Base-by-base conservation (phyloP, 2,329 filamentous ascomycete genomes). In the Aureobasidium zeae region DNA sequence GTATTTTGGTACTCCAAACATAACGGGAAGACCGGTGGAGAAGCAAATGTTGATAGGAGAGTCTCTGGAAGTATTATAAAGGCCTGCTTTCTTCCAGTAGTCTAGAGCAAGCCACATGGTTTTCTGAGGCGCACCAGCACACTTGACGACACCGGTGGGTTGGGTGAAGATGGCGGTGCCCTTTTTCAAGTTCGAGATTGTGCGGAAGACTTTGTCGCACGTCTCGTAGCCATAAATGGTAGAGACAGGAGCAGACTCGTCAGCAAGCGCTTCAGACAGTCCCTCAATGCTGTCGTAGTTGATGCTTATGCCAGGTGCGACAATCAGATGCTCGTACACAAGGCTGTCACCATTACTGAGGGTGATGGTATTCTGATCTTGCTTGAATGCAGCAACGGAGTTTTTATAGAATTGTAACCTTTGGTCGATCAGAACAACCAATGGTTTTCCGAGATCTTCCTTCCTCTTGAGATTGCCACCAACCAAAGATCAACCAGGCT, bases 401-500 rank as follows among this genome's bases (percentile, higher is more conserved):
- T 71, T 60, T 46, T 69, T 66, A 64, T 82, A 82, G 52, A 79
- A 70, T 53, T 73, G 73, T 48, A 83, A 59, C 53, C 77, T 77
- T n/a, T 72, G 58, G 51, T 80, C 70, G 5, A 82, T 59, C 37
- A 82, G 56, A 36, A 61, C 62, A 4, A 63, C 53, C 28, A 81
- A 55, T 1, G 71, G 71, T 45, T 63, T 60, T 34, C 70, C 69
- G 44, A 82, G 61, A 16, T 79, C 70, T 49, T 79, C 65, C 55
- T 77, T 78, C 34, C 65, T 71, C 60, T 81, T 81, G 28, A 83
- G 66, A 3, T 79, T 79, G 28, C 74, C 77, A 31, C 78, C 79
- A 2, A 82, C 79, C 1, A 83, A 66, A 2, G 79, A 82, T 31
- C 13, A 83, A 42, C 79, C 79, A 1, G 79, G 76, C 58, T 83